phyloP scores from a whole-genome alignment of 345 rosid species.

The Citrus hindsii region DNA sequence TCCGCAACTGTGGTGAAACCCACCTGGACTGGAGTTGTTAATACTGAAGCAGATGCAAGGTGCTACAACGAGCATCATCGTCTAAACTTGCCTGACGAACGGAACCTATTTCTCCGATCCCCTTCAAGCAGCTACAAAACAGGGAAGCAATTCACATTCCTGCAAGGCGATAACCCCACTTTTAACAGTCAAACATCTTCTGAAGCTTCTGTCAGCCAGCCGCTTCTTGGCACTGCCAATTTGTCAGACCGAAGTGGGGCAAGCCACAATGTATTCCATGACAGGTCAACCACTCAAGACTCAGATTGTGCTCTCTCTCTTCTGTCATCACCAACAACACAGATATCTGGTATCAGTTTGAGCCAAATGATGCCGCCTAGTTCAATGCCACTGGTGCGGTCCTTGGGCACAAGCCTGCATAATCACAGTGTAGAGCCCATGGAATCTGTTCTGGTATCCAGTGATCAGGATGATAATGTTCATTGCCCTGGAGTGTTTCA shows the following conservation, averaged over 20 bases:
- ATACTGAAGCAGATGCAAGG: conserved; percentile 23
- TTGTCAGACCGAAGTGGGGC: conserved; percentile 20
- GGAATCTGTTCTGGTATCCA: conserved; percentile 41
- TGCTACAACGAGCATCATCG: conserved; percentile 26
- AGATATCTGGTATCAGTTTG: conserved; percentile 30
- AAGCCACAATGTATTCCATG: conserved; percentile 35
- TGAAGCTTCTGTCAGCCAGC: conserved; percentile 35
- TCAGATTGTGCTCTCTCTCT: conserved; percentile 94
- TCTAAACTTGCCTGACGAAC: conserved; percentile 23
- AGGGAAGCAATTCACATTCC: conserved; percentile 45
- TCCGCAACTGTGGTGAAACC: conserved; percentile 35
- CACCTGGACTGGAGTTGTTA: conserved; percentile 40
- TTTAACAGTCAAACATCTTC: conserved; percentile 21
- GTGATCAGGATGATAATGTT: conserved; percentile 18
- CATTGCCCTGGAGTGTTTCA: conserved; percentile 41
- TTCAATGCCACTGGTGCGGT: conserved; percentile 16
- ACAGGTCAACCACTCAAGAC: conserved; percentile 46
- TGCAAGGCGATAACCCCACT: conserved; percentile 31
- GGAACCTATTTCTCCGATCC: conserved; percentile 37
- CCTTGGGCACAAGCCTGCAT: conserved; percentile 18
- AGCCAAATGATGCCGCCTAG: conserved; percentile 26
- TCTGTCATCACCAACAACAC: conserved; percentile 61
- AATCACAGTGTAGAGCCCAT: conserved; percentile 17
- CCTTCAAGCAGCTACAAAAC: conserved; percentile 33
- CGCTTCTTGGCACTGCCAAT: conserved; percentile 22